Evolutionary conservation across 2,329 filamentous ascomycete genomes (phyloP).

Genomic region (Colletotrichum sp.): DNA sequence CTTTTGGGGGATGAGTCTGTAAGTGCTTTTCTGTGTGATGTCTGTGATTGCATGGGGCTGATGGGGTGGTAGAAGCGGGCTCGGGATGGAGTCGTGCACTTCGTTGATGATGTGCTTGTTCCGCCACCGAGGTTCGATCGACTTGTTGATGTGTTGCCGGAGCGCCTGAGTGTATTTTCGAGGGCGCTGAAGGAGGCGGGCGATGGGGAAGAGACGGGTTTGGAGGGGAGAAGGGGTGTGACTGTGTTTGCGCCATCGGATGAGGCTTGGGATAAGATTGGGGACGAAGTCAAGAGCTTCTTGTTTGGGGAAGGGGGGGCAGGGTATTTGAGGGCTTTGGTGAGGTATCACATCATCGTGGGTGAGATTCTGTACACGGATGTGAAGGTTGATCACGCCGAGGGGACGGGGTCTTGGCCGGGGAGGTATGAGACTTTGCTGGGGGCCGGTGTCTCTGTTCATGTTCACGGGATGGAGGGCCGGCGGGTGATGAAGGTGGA

Average conservation of each 20-base stretch:
- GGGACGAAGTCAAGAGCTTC: background rate
- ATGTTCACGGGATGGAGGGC: too few species aligned
- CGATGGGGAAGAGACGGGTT: background rate
- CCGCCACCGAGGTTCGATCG: conserved; percentile 3
- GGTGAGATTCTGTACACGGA: background rate
- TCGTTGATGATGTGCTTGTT: conserved; percentile 11
- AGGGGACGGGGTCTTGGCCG: background rate
- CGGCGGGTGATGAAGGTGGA: background rate
- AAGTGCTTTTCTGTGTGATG: background rate
- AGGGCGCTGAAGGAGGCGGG: background rate
- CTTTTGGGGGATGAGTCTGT: background rate
- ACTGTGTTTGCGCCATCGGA: conserved; percentile 10
- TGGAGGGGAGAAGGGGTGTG: background rate
- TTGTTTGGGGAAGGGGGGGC: background rate
- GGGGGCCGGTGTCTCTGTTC: background rate
- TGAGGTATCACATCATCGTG: background rate
- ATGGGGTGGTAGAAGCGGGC: background rate
- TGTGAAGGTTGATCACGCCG: background rate
- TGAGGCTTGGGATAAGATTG: background rate
- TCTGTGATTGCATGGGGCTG: background rate
- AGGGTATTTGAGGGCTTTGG: background rate
- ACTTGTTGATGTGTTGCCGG: background rate
- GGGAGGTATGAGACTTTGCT: background rate
- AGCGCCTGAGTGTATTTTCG: background rate
- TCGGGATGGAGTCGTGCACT: background rate